A percentile compares a stretch with the other conserved stretches of the same genome.
Conservation (phyloP, 345 rosid species). For the Rhodomyrtus tomentosa region DNA sequence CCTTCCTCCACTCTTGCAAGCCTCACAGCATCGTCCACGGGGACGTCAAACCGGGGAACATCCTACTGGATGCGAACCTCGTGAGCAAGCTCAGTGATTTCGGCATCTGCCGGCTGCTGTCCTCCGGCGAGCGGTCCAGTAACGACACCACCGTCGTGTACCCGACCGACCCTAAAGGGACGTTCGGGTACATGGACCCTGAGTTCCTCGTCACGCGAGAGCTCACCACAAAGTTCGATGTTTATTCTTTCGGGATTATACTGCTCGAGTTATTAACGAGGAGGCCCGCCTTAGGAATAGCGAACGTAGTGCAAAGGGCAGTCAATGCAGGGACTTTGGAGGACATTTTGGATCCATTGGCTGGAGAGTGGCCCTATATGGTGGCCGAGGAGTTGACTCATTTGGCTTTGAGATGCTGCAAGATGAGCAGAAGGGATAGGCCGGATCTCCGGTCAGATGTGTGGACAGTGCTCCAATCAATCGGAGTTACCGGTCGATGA, state of each 20-base stretch:
- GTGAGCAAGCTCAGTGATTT: slow-evolving; percentile 67
- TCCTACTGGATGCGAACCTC: slow-evolving; percentile 64
- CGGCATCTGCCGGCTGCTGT: slow-evolving; percentile 44
- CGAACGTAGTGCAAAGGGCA: neutral
- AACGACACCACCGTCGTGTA: too few species aligned
- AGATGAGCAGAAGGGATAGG: neutral
- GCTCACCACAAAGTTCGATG: slow-evolving; percentile 66
- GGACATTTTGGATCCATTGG: too few species aligned
- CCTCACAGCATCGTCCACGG: slow-evolving; percentile 77
- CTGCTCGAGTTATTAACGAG: slow-evolving; percentile 65
- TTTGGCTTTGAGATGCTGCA: neutral
- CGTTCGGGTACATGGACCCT: slow-evolving; percentile 44
- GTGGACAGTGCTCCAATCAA: neutral
- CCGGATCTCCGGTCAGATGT: neutral
- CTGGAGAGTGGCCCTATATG: neutral
- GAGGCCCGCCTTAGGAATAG: slow-evolving; percentile 44
- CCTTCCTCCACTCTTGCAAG: slow-evolving; percentile 76
- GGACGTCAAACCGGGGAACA: slow-evolving; percentile 65
- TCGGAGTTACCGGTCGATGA: neutral
- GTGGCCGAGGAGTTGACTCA: neutral
- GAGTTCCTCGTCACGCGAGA: slow-evolving; percentile 49
- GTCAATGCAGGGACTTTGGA: too few species aligned
- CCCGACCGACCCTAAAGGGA: too few species aligned
- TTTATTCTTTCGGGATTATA: slow-evolving; percentile 71
- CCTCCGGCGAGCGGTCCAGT: neutral